Base-by-base conservation (phyloP, 2,329 filamentous ascomycete genomes). In the Neocucurbitaria cava region DNA sequence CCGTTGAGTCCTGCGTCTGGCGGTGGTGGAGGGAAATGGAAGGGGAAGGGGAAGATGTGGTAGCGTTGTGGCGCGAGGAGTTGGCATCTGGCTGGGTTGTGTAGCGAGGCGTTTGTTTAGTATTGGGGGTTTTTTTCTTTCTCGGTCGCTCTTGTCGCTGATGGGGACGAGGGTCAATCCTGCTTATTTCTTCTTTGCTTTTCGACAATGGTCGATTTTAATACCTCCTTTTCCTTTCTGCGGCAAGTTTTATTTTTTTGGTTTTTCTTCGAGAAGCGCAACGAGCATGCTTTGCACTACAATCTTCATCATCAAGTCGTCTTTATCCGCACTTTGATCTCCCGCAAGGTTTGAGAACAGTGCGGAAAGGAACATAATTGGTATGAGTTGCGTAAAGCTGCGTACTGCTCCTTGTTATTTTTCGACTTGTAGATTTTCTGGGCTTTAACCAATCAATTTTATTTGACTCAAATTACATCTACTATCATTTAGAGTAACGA, bases 41-140 rank as follows among this genome's bases (percentile, higher is more conserved):
- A 75, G 35, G 72, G 72, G 6, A 73, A 75, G 38, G 72, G 72
- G 3, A 67, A 53, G 53, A 61, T 64, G 52, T 64, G 62, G 61
- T 64, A 48, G 41, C 41, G 23, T n/a, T n/a, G n/a, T n/a, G 26
- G 15, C 23, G 18, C 38, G 3, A 7, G 17, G 8, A 23, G 20
- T 43, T 46, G 31, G 18, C n/a, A 20, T 21, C 11, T 39, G n/a
- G 36, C 17, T 13, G 9, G 10, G 8, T 38, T 18, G 4, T 4
- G 7, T 8, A 20, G 35, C 35, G 28, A 31, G 18, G 39, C 45
- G 26, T 31, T 36, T 24, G 18, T 31, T 36, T 24, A 13, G 28
- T 28, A 28, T 41, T n/a, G n/a, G n/a, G n/a, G 15, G 39, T 26
- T 6, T 7, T 9, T 18, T 7, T 11, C 10, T n/a, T 39, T 15